Percentiles rank a stretch among this genome's conserved stretches.
These are phyloP conservation scores for Diplocarpon mali DNA, from an alignment of 2,329 filamentous ascomycete genomes.

Conservation along the genomic window DNA sequence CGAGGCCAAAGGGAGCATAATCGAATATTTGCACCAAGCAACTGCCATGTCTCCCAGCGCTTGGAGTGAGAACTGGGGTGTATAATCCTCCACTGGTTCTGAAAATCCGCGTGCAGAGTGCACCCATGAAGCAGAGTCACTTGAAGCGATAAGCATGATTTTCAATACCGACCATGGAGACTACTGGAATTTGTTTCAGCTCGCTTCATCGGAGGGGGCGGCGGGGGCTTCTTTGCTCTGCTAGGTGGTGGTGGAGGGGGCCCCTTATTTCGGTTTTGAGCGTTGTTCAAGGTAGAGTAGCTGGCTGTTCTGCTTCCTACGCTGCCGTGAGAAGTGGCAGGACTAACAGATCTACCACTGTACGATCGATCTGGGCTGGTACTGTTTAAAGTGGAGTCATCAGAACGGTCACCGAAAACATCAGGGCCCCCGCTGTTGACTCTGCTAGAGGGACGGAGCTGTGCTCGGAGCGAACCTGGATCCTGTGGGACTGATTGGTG, in stretches of 20 bases:
- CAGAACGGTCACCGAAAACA: slow-evolving; percentile 39
- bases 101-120: not conserved
- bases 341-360: slow-evolving; percentile 40
- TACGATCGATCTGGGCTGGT: slow-evolving; percentile 38
- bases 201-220: slow-evolving; percentile 53
- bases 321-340: slow-evolving; percentile 41
- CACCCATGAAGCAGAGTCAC: not conserved
- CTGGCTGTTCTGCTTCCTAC: slow-evolving; percentile 39
- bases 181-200: slow-evolving; percentile 25
- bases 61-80: not conserved
- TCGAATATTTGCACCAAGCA: slow-evolving; percentile 4
- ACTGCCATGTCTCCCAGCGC: not conserved
- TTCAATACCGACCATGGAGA: slow-evolving; percentile 15
- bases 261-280: slow-evolving; percentile 33
- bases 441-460: slow-evolving; percentile 24
- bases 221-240: slow-evolving; percentile 54
- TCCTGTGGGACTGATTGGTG: slow-evolving; percentile 37
- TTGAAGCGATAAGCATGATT: not conserved
- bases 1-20: not conserved
- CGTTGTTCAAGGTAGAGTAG: slow-evolving; percentile 31
- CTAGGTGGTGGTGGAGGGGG: slow-evolving; percentile 53
- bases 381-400: slow-evolving; percentile 38
- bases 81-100: not conserved
- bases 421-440: slow-evolving; percentile 26
- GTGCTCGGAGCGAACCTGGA: slow-evolving; percentile 31